A percentile compares a stretch with the other conserved stretches of the same genome.
Conservation (phyloP, 306 rosid species). For the Corylus heterophylla region DNA sequence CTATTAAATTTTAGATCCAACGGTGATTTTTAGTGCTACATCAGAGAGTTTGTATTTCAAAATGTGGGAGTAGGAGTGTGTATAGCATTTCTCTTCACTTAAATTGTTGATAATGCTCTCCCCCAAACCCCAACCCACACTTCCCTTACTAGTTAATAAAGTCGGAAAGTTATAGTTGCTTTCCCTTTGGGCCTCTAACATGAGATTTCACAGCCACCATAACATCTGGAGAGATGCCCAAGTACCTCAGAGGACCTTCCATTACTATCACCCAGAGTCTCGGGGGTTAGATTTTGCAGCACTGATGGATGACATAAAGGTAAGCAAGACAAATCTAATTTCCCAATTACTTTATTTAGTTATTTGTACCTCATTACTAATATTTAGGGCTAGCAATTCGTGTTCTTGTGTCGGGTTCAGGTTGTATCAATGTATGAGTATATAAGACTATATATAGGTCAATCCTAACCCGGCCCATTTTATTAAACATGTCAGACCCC, state of each 20-base stretch:
- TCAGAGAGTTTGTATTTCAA: too few relatives aligned
- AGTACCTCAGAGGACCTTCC: slow-evolving; percentile 75
- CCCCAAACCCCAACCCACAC: not conserved
- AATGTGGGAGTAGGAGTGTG: too few relatives aligned
- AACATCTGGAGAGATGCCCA: slow-evolving; percentile 97
- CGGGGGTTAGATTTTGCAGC: slow-evolving; percentile 85
- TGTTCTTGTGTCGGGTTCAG: too few relatives aligned
- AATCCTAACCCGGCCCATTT: too few relatives aligned
- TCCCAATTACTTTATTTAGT: slow-evolving; percentile 2
- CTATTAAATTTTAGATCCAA: too few relatives aligned
- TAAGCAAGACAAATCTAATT: not conserved
- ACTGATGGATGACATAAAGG: slow-evolving; percentile 76
- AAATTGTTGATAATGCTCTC: not conserved
- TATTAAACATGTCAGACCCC: too few relatives aligned
- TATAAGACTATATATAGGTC: too few relatives aligned
- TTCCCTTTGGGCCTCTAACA: slow-evolving; percentile 24
- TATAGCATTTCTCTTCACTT: too few relatives aligned
- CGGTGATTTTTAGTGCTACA: too few relatives aligned
- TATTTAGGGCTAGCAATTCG: not conserved
- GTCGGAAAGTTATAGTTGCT: not conserved
- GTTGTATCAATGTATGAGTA: too few relatives aligned
- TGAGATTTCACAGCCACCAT: slow-evolving; percentile 72
- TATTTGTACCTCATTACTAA: slow-evolving; percentile 16
- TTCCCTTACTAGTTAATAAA: slow-evolving; percentile 5
- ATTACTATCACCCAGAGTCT: slow-evolving; percentile 89